Evolutionary conservation across 352 stramenopile genomes (phyloP).

Genomic region (Plasmopara halstedii): DNA sequence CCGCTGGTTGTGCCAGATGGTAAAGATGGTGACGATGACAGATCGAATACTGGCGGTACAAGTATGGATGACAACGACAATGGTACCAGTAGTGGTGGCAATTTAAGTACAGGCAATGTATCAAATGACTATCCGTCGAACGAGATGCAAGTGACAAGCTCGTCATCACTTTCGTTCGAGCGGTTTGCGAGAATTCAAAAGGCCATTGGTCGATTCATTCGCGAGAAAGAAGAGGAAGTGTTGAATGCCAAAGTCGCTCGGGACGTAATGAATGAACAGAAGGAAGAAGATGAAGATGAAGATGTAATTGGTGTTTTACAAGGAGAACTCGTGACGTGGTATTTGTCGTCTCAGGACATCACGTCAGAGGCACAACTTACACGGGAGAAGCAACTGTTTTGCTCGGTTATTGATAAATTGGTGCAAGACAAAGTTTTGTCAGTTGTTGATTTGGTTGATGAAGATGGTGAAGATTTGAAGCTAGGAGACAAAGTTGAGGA

Average conservation of each 20-base stretch:
- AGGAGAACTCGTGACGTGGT: constrained; percentile 79
- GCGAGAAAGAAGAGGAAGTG: constrained; percentile 66
- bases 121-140: constrained; percentile 16
- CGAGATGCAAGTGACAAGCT: constrained; percentile 19
- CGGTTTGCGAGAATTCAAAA: constrained; percentile 78
- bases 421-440: constrained; percentile 68
- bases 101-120: not conserved
- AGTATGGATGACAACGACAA: constrained; percentile 2
- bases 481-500: constrained; percentile 16
- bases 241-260: constrained; percentile 41
- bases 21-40: constrained; percentile 41
- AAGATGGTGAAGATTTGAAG: constrained; percentile 20
- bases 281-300: constrained; percentile 39
- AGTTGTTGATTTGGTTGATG: constrained; percentile 56
- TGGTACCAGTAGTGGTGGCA: not conserved
- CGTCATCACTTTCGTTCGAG: constrained; percentile 66
- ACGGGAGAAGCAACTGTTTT: constrained; percentile 78
- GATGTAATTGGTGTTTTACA: constrained; percentile 57
- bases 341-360: constrained; percentile 77
- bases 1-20: constrained; percentile 36
- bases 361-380: constrained; percentile 73
- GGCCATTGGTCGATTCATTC: constrained; percentile 67
- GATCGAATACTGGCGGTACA: constrained; percentile 3
- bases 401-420: constrained; percentile 75
- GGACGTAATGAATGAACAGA: constrained; percentile 17